A percentile compares a stretch with the other conserved stretches of the same genome.
phyloP scores from a whole-genome alignment of 768 basidiomycete genomes.

The Tulasnella sp. region DNA sequence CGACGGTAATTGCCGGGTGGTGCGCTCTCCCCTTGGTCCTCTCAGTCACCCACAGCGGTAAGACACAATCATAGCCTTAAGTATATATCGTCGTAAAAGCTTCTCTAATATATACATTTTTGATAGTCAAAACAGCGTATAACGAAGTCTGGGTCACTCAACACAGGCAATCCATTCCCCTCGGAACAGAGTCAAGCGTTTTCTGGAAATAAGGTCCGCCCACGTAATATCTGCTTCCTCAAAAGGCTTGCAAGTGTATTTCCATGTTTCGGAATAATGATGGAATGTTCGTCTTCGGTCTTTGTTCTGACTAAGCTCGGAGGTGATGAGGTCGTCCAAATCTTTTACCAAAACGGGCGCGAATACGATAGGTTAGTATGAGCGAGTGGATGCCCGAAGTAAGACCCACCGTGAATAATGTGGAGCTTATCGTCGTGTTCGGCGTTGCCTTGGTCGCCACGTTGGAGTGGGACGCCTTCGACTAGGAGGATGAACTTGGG shows the following conservation, averaged over 20 bases:
- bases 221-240: not conserved
- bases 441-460: not conserved
- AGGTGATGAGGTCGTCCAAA: not conserved
- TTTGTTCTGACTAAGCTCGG: not conserved
- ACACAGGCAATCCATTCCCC: conserved; percentile 10
- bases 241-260: not conserved
- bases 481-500: not conserved
- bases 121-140: not conserved
- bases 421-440: not conserved
- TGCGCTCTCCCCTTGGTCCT: not conserved
- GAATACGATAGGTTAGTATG: not conserved
- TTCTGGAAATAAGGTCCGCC: not conserved
- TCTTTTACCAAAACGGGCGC: not conserved
- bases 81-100: not conserved
- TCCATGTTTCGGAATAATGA: not conserved
- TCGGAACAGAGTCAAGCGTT: not conserved
- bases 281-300: not conserved
- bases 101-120: not conserved
- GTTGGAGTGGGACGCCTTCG: not conserved
- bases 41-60: not conserved
- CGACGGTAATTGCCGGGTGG: not conserved
- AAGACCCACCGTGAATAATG: not conserved
- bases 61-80: not conserved
- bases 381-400: too few relatives aligned
- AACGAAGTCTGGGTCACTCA: not conserved